Conservation (phyloP, 345 rosid genomes). For the Dipteronia dyeriana region DNA sequence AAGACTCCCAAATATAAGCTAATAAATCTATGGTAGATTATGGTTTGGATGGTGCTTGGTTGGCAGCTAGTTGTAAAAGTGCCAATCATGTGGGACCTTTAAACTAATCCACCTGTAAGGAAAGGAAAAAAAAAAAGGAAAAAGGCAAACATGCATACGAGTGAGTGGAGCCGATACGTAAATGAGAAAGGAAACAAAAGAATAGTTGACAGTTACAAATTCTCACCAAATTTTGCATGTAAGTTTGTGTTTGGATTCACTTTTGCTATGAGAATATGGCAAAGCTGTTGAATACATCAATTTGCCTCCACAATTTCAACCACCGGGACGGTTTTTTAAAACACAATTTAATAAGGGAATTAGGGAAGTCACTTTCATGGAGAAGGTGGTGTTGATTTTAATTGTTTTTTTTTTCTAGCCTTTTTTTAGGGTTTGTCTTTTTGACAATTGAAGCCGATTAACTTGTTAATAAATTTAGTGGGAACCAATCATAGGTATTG, state of each 20-base stretch:
- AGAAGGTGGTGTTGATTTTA: constrained; percentile 6
- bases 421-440: background rate
- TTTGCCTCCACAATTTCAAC: constrained; percentile 6
- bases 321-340: background rate
- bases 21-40: too few relatives aligned
- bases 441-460: background rate
- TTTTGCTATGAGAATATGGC: constrained; percentile 18
- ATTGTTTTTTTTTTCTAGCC: too few relatives aligned
- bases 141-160: background rate
- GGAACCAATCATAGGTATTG: background rate
- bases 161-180: constrained; percentile 22
- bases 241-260: constrained; percentile 30
- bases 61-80: background rate
- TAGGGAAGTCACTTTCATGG: constrained; percentile 14
- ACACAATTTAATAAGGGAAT: background rate
- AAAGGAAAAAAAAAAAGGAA: background rate
- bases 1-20: too few relatives aligned
- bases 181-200: background rate
- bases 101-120: constrained; percentile 14
- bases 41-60: too few relatives aligned
- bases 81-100: background rate
- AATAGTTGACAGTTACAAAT: constrained; percentile 19
- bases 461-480: background rate
- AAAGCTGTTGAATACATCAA: background rate
- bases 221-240: constrained; percentile 28